A percentile compares a stretch with the other conserved stretches of the same genome.
phyloP scores from a whole-genome alignment of 176 grass and related monocot genomes.

The Rhynchospora breviuscula region DNA sequence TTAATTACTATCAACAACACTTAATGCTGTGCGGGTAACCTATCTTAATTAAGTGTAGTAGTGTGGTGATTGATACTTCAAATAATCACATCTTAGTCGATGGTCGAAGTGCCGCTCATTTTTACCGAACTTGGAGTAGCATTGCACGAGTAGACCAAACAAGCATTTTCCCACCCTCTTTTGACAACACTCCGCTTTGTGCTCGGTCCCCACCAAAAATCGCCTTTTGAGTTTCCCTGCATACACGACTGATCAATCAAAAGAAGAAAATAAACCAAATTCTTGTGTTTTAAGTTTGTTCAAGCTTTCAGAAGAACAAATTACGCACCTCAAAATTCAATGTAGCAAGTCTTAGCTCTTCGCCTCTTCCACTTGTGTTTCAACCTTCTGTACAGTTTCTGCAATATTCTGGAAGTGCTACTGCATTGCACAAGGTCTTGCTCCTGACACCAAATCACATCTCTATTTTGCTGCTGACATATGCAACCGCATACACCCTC shows the following conservation, averaged over 20 bases:
- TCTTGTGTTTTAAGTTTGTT: neutral
- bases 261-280: neutral
- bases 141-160: neutral
- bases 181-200: conserved; percentile 22
- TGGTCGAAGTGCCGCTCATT: neutral
- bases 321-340: neutral
- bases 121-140: neutral
- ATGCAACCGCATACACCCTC: neutral
- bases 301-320: neutral
- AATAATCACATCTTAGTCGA: neutral
- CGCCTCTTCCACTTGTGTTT: too few species aligned
- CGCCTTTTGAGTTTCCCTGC: neutral
- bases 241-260: neutral
- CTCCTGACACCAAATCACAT: neutral
- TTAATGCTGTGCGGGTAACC: neutral
- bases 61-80: neutral
- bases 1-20: too few species aligned
- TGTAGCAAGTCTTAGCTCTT: neutral
- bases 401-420: conserved; percentile 32
- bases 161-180: conserved; percentile 2
- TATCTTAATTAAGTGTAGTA: conserved; percentile 7
- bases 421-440: conserved; percentile 6
- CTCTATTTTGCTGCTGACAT: conserved; percentile 12
- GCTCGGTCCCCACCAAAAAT: conserved; percentile 12
- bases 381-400: conserved; percentile 24